Percentiles rank a stretch among this genome's conserved stretches.
phyloP scores from a whole-genome alignment of 495 filamentous ascomycete species.

The Aspergillus haitiensis region DNA sequence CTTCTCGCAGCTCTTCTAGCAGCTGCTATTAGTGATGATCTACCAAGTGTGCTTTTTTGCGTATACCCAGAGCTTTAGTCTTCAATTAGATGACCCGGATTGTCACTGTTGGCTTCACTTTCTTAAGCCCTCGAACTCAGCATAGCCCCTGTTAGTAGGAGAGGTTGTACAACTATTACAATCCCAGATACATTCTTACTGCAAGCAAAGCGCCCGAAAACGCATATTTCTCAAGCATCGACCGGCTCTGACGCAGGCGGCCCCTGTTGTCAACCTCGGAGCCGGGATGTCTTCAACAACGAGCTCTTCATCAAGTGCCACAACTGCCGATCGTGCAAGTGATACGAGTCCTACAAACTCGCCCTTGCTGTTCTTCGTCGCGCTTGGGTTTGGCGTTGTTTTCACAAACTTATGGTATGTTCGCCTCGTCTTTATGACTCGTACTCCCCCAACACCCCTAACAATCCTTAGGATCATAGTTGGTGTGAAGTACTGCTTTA shows the following conservation, averaged over 20 bases:
- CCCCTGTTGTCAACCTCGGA: background rate
- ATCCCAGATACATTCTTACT: background rate
- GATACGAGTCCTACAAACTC: conserved; percentile 68
- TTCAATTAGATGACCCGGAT: conserved; percentile 21
- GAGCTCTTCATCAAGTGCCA: conserved; percentile 23
- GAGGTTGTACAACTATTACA: background rate
- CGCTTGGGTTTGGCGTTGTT: conserved; percentile 95
- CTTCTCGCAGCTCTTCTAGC: conserved; percentile 13
- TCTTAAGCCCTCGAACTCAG: background rate
- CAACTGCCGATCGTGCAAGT: conserved; percentile 19
- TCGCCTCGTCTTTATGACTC: conserved; percentile 6
- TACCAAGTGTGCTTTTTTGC: conserved; percentile 5
- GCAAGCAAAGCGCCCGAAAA: background rate
- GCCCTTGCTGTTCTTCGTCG: conserved; percentile 94
- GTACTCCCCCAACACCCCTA: conserved; percentile 2
- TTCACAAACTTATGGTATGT: conserved; percentile 97
- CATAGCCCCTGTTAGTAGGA: background rate
- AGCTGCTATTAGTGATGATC: conserved; percentile 25
- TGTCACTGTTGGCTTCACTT: conserved; percentile 12
- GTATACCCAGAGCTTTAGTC: conserved; percentile 12
- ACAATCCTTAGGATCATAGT: conserved; percentile 83
- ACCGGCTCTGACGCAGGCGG: background rate
- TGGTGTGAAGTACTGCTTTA: conserved; percentile 98
- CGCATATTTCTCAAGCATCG: too few species aligned
- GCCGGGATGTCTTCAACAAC: conserved; percentile 30